Evolutionary conservation across 768 basidiomycete species (phyloP), one percentile per base, ranked within the genome.

Genomic region (Tulasnella sp.): DNA sequence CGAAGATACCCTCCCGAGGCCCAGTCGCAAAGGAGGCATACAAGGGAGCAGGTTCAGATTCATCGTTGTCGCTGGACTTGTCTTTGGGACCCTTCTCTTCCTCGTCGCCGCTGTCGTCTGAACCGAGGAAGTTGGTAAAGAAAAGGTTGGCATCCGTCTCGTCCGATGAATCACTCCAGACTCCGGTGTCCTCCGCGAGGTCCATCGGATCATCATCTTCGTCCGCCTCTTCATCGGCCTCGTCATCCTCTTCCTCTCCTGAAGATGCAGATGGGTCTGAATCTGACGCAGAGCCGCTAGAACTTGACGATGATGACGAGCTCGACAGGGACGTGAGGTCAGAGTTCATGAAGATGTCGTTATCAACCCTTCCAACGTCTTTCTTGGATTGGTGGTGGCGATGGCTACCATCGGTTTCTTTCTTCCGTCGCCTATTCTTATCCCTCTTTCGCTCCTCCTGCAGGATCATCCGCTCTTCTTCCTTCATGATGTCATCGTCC

Each of bases 241-340:
- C 90, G 3, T 86, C 85, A 80, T 61, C 57, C n/a, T 90, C 85
- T 77, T 86, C 89, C 39, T 85, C 86, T 76, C 90, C 91, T 55
- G 89, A 85, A 61, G 91, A 91, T 9, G 9, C 67, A 5, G 77
- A 72, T 29, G 77, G 35, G 26, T 61, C n/a, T 26, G 77, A 70
- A 29, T 37, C 70, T 3, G 77, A 71, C 1, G 6, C 42, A 5
- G 77, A 77, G 5, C 5, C n/a, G 44, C 35, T 48, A 3, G 67
- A 70, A 16, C 69, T 70, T 18, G 67, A 70, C 23, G 75, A 76
- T 29, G 57, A 39, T 9, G 67, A 40, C 37, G 77, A 77, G 40
- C 61, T 69, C n/a, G 77, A 77, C 29, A 70, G 42, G 35, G 77
- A 72, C 11, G 74, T 74, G 46, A 48, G 44, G 48, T 48, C 55